Percentiles rank a stretch among this genome's conserved stretches.
Conservation (phyloP, 2,329 filamentous ascomycete genomes). For the Triangularia verruculosa region DNA sequence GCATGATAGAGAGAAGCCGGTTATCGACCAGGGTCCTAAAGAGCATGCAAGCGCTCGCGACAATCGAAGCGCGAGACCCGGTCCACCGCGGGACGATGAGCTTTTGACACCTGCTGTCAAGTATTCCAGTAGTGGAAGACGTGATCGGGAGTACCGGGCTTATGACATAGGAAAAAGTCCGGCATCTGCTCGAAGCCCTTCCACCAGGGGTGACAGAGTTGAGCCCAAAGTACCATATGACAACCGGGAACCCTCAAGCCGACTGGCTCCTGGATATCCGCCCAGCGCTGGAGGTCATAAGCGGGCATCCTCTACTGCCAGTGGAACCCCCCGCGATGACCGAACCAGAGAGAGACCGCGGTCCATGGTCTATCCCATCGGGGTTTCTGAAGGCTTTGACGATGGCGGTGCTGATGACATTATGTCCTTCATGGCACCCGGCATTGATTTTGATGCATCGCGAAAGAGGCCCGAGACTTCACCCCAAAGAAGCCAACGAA, state of each 20-base stretch:
- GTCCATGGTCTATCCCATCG: slow-evolving; percentile 14
- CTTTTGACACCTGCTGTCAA: slow-evolving; percentile 44
- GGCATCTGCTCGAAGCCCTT: slow-evolving; percentile 16
- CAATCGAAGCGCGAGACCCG: slow-evolving; percentile 20
- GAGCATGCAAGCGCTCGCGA: slow-evolving; percentile 35
- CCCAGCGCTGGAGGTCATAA: slow-evolving; percentile 29
- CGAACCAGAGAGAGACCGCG: slow-evolving; percentile 12
- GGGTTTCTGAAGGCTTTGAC: neutral
- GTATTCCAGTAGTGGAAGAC: slow-evolving; percentile 39
- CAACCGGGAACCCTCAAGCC: slow-evolving; percentile 17
- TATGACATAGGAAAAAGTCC: slow-evolving; percentile 21
- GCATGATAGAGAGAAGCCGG: slow-evolving; percentile 21
- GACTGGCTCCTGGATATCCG: slow-evolving; percentile 18
- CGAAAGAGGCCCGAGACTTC: slow-evolving; percentile 20
- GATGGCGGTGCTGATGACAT: slow-evolving; percentile 23
- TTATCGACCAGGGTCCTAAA: slow-evolving; percentile 28
- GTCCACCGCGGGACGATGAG: slow-evolving; percentile 33
- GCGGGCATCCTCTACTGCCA: slow-evolving; percentile 31
- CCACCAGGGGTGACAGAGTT: slow-evolving; percentile 17
- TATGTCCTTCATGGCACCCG: slow-evolving; percentile 26
- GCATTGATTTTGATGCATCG: slow-evolving; percentile 17
- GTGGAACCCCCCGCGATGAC: slow-evolving; percentile 10
- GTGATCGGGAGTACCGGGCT: slow-evolving; percentile 44
- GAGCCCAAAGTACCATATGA: slow-evolving; percentile 17
- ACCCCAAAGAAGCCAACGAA: slow-evolving; percentile 30